A percentile compares a stretch with the other conserved stretches of the same genome.
Evolutionary conservation across 371 early-diverging fungal genomes (phyloP).

Genomic region (Apophysomyces sp.): DNA sequence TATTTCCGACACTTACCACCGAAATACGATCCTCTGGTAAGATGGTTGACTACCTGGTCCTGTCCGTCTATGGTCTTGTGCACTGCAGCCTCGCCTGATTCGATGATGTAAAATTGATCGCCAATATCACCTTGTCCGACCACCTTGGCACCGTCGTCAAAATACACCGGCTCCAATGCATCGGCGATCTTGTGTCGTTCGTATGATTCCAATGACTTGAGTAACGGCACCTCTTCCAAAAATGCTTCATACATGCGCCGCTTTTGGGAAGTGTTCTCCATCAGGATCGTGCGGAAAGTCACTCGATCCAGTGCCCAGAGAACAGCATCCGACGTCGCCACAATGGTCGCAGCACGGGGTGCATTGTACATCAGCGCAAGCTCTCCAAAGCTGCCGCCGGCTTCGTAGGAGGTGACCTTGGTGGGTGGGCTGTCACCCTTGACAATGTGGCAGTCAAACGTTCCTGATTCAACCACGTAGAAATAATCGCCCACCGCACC

Average conservation of each 20-base stretch:
- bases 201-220: slow-evolving; percentile 58
- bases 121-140: slow-evolving; percentile 68
- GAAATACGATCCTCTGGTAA: slow-evolving; percentile 91
- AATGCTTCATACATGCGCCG: slow-evolving; percentile 75
- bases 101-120: slow-evolving; percentile 70
- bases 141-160: slow-evolving; percentile 62
- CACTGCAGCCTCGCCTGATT: slow-evolving; percentile 74
- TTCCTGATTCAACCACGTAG: slow-evolving; percentile 94
- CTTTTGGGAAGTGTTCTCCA: slow-evolving; percentile 69
- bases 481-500: slow-evolving; percentile 97
- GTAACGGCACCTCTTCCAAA: slow-evolving; percentile 65
- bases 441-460: slow-evolving; percentile 84
- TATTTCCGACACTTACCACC: slow-evolving; percentile 74
- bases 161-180: slow-evolving; percentile 66
- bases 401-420: slow-evolving; percentile 64
- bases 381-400: slow-evolving; percentile 81
- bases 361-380: slow-evolving; percentile 88
- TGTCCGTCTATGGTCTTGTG: slow-evolving; percentile 53
- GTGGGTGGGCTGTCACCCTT: slow-evolving; percentile 33
- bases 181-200: slow-evolving; percentile 80
- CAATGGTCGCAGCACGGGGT: slow-evolving; percentile 84
- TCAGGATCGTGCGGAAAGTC: slow-evolving; percentile 72
- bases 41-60: slow-evolving; percentile 69
- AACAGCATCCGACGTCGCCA: slow-evolving; percentile 56
- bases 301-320: slow-evolving; percentile 84